phyloP scores from a whole-genome alignment of 2,329 filamentous ascomycete genomes.

The Fusarium sp. region DNA sequence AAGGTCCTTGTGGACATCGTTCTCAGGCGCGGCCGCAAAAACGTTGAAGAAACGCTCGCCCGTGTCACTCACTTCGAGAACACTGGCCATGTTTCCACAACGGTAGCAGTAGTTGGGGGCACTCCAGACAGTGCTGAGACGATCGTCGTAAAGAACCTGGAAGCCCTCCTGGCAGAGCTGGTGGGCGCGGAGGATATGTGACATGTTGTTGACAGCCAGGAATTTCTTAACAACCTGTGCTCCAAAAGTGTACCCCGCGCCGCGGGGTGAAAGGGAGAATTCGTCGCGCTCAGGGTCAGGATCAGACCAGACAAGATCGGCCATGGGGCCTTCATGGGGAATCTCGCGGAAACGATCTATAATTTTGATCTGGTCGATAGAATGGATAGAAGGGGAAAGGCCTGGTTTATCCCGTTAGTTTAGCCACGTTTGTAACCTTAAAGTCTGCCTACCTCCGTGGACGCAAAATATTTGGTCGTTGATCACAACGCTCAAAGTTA shows the following conservation, averaged over 20 bases:
- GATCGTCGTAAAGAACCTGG: conserved; percentile 95
- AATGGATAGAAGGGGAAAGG: conserved; percentile 90
- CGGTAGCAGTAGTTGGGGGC: conserved; percentile 96
- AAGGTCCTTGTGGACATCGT: conserved; percentile 88
- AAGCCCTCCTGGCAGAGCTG: conserved; percentile 98
- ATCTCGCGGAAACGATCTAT: conserved; percentile 99
- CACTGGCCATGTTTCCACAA: conserved; percentile 96
- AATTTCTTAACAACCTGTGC: conserved; percentile 99
- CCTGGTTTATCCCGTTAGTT: conserved; percentile 55
- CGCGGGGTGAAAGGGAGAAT: conserved; percentile 91
- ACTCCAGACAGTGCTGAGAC: conserved; percentile 96
- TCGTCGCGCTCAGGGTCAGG: conserved; percentile 97
- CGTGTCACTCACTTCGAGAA: conserved; percentile 92
- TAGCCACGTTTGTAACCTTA: not conserved
- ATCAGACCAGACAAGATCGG: conserved; percentile 98
- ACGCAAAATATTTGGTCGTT: conserved; percentile 99
- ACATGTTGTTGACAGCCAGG: conserved; percentile 96
- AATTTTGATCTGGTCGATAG: conserved; percentile 99
- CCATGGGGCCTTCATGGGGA: conserved; percentile 98
- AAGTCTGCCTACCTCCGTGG: conserved; percentile 74
- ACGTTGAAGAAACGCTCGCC: conserved; percentile 98
- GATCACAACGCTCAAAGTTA: conserved; percentile 96
- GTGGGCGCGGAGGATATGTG: conserved; percentile 96
- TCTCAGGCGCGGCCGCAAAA: conserved; percentile 95
- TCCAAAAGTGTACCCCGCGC: conserved; percentile 96